Conservation (phyloP, 2,329 filamentous ascomycete species). For the Pseudogymnoascus destructans region DNA sequence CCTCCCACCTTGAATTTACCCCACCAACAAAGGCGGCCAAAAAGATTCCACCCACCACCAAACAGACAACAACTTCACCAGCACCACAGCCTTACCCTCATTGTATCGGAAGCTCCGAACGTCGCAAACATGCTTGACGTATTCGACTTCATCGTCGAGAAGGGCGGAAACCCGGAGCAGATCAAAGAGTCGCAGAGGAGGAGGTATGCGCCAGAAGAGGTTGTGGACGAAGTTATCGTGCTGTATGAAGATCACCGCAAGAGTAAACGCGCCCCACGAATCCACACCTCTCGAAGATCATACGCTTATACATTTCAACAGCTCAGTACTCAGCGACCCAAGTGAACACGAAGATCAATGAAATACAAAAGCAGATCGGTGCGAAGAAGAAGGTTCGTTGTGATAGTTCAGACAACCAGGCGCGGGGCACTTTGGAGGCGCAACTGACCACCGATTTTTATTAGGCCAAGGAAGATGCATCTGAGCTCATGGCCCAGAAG, state of each 20-base stretch:
- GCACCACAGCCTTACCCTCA: not conserved
- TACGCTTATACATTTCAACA: slow-evolving; percentile 23
- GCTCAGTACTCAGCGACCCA: slow-evolving; percentile 68
- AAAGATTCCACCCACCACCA: slow-evolving; percentile 4
- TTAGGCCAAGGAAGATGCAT: slow-evolving; percentile 74
- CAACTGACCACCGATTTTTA: slow-evolving; percentile 3
- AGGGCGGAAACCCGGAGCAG: slow-evolving; percentile 80
- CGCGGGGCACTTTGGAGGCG: not conserved
- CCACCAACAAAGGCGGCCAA: slow-evolving; percentile 6
- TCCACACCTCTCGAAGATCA: not conserved
- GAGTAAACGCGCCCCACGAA: slow-evolving; percentile 35
- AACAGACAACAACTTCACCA: not conserved
- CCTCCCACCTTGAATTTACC: slow-evolving; percentile 10
- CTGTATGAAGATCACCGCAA: slow-evolving; percentile 76
- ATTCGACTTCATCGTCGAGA: slow-evolving; percentile 67
- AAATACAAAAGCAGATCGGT: slow-evolving; percentile 78
- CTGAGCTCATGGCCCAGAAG: slow-evolving; percentile 68
- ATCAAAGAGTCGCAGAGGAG: slow-evolving; percentile 85
- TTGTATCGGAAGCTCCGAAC: slow-evolving; percentile 4
- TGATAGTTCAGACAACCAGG: not conserved
- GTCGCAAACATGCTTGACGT: slow-evolving; percentile 54
- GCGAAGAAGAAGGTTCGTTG: slow-evolving; percentile 69
- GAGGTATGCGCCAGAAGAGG: slow-evolving; percentile 65
- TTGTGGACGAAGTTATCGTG: slow-evolving; percentile 81
- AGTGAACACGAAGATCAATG: slow-evolving; percentile 75